phyloP scores from a whole-genome alignment of 2,329 filamentous ascomycete genomes.

The Tolypocladium amazonense region DNA sequence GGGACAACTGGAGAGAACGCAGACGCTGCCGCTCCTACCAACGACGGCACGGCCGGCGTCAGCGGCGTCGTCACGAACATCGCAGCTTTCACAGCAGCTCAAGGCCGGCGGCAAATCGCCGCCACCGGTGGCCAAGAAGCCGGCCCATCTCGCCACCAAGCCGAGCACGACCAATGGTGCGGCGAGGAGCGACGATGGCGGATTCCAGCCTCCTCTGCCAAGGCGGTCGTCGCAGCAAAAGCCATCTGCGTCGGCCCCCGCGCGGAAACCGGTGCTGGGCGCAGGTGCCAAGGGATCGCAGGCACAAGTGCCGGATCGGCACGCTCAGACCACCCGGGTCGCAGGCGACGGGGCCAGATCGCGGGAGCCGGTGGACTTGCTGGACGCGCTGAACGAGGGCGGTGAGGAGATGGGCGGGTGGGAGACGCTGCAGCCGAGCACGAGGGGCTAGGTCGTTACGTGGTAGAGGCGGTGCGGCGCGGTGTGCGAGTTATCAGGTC shows the following conservation, averaged over 20 bases:
- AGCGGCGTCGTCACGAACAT: slow-evolving; percentile 23
- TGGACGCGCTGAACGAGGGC: slow-evolving; percentile 39
- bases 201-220: slow-evolving; percentile 4
- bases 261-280: slow-evolving; percentile 13
- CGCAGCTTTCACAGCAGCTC: slow-evolving; percentile 18
- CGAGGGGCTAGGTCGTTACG: background rate
- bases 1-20: slow-evolving; percentile 10
- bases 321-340: background rate
- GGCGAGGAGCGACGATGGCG: slow-evolving; percentile 10
- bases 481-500: no score
- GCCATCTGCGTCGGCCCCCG: background rate
- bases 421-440: slow-evolving; percentile 43
- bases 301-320: slow-evolving; percentile 1
- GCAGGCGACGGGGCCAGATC: background rate
- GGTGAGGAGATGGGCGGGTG: slow-evolving; percentile 39
- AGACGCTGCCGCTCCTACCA: slow-evolving; percentile 15
- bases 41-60: slow-evolving; percentile 21
- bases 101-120: slow-evolving; percentile 28
- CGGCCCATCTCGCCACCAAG: slow-evolving; percentile 36
- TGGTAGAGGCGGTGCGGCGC: background rate
- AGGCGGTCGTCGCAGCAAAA: slow-evolving; percentile 1
- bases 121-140: slow-evolving; percentile 55
- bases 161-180: slow-evolving; percentile 1
- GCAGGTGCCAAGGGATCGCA: slow-evolving; percentile 5
- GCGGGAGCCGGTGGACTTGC: slow-evolving; percentile 22